A percentile compares a stretch with the other conserved stretches of the same genome.
These are phyloP conservation scores for Exobasidium cylindrosporum DNA, from an alignment of 1,284 basidiomycete genomes.

Conservation along the genomic window DNA sequence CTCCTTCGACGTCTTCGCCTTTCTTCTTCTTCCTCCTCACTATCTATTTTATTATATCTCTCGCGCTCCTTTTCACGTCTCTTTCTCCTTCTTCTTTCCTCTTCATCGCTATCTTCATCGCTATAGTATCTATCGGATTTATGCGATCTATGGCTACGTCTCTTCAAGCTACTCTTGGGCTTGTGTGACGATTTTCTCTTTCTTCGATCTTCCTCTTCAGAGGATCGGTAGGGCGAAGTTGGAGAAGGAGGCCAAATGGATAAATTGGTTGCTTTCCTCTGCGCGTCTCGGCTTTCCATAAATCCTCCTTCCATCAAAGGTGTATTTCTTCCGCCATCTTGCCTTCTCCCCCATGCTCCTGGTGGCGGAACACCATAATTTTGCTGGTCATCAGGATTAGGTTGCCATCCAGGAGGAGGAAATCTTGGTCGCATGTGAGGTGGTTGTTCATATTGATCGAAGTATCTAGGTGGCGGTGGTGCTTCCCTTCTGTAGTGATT, in stretches of 20 bases:
- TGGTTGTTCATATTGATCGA: neutral
- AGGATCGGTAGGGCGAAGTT: constrained; percentile 26
- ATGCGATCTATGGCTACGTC: constrained; percentile 1
- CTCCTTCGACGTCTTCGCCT: constrained; percentile 12
- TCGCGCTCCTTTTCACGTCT: neutral
- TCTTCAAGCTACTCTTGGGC: constrained; percentile 16
- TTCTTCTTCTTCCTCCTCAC: constrained; percentile 12
- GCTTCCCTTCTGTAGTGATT: neutral
- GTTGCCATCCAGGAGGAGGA: neutral
- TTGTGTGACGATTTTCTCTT: constrained; percentile 19
- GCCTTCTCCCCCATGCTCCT: constrained; percentile 7
- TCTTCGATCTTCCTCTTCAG: constrained; percentile 30
- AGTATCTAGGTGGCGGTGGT: neutral
- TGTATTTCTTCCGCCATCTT: neutral
- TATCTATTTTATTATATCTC: neutral
- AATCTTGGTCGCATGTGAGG: neutral
- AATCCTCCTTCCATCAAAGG: neutral
- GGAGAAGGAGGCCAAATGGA: constrained; percentile 44
- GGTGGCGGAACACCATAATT: constrained; percentile 5
- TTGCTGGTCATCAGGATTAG: neutral
- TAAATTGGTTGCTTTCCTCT: constrained; percentile 33
- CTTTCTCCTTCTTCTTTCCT: constrained; percentile 10
- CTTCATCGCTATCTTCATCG: constrained; percentile 20
- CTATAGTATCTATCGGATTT: constrained; percentile 8
- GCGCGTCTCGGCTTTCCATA: constrained; percentile 9